phyloP scores from a whole-genome alignment of 305 asterid species.

The Vinca major region DNA sequence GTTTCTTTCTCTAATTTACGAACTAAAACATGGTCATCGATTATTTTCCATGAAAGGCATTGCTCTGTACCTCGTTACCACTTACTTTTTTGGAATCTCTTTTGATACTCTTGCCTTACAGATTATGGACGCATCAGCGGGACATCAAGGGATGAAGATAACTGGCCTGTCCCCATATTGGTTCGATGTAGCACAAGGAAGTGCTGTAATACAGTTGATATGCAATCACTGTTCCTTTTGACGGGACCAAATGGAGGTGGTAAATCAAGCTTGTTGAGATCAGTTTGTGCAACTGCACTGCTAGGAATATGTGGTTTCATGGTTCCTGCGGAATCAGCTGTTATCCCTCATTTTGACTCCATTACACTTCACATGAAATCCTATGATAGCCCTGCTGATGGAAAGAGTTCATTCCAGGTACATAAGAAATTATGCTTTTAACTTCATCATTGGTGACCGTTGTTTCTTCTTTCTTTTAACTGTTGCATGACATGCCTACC shows the following conservation, averaged over 20 bases:
- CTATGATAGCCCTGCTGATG: slow-evolving; percentile 95
- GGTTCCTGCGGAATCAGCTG: slow-evolving; percentile 93
- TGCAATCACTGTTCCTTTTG: slow-evolving; percentile 75
- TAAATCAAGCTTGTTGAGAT: slow-evolving; percentile 83
- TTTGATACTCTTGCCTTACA: slow-evolving; percentile 24
- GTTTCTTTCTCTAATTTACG: neutral
- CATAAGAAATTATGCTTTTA: neutral
- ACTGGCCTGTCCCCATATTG: slow-evolving; percentile 82
- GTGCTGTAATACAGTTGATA: slow-evolving; percentile 77
- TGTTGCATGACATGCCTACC: neutral
- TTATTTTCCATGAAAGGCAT: neutral
- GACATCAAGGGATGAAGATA: slow-evolving; percentile 56
- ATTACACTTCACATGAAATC: slow-evolving; percentile 97
- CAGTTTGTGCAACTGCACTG: slow-evolving; percentile 88
- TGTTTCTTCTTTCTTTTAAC: neutral
- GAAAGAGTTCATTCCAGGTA: slow-evolving; percentile 98
- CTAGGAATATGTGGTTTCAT: slow-evolving; percentile 87
- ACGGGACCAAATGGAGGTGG: slow-evolving; percentile 99
- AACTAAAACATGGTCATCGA: neutral
- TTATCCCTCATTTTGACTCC: slow-evolving; percentile 88
- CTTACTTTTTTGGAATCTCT: neutral
- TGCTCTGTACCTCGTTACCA: neutral
- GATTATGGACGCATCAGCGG: slow-evolving; percentile 27
- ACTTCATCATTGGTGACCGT: neutral
- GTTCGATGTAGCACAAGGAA: slow-evolving; percentile 82